phyloP scores from a whole-genome alignment of 2,329 filamentous ascomycete species.

The Monosporascus sp. region DNA sequence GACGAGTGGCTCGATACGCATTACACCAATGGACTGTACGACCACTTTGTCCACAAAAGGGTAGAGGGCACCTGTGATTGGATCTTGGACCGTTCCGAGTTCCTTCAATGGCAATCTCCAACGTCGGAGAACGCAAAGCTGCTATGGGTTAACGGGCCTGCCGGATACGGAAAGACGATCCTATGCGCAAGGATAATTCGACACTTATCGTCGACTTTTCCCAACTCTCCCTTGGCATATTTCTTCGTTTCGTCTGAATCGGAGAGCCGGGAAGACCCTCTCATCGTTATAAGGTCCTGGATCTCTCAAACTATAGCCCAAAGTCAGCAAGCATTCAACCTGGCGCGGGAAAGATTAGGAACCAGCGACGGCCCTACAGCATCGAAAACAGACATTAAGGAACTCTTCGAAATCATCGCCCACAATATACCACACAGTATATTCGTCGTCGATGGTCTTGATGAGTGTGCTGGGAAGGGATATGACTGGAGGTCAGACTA shows the following conservation, averaged over 20 bases:
- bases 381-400: constrained; percentile 9
- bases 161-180: too few species aligned
- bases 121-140: too few species aligned
- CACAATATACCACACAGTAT: constrained; percentile 9
- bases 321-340: constrained; percentile 8
- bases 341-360: constrained; percentile 1
- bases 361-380: constrained; percentile 3
- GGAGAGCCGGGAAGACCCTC: constrained; percentile 20
- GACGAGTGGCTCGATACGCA: too few species aligned
- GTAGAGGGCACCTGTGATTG: too few species aligned
- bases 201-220: too few species aligned
- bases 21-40: too few species aligned
- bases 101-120: too few species aligned
- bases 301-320: constrained; percentile 15
- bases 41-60: too few species aligned
- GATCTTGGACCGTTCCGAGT: too few species aligned
- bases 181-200: too few species aligned
- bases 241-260: constrained; percentile 29
- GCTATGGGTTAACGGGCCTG: too few species aligned
- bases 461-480: constrained; percentile 23
- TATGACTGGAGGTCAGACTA: neutral
- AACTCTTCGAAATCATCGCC: constrained; percentile 12
- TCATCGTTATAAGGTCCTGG: constrained; percentile 24
- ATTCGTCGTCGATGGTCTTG: constrained; percentile 10
- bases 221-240: constrained; percentile 8